Percentiles rank a stretch among this genome's conserved stretches.
These are phyloP conservation scores for Chlorella sp. DNA, from an alignment of 139 green algal genomes.

Conservation along the genomic window DNA sequence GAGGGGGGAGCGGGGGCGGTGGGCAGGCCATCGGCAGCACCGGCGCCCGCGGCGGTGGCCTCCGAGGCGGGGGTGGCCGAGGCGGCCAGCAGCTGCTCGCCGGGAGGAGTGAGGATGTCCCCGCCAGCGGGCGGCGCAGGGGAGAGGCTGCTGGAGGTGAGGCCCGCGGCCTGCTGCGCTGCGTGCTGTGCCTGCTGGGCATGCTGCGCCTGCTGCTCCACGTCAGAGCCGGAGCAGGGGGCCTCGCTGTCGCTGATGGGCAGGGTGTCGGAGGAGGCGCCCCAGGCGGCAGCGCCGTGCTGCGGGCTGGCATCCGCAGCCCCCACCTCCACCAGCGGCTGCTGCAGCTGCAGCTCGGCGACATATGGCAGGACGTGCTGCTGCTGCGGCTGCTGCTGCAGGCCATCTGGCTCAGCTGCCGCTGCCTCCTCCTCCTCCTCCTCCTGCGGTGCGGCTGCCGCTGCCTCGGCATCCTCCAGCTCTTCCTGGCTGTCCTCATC, in stretches of 20 bases:
- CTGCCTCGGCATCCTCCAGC: background rate
- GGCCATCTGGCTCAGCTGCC: background rate
- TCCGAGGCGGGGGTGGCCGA: no score
- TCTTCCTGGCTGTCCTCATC: background rate
- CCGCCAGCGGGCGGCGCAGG: background rate
- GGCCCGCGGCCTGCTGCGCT: background rate
- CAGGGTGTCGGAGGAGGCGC: background rate
- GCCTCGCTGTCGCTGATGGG: constrained; percentile 19
- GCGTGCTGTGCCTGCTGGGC: background rate
- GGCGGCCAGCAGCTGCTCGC: constrained; percentile 7
- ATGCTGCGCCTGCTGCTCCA: background rate
- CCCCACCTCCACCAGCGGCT: background rate
- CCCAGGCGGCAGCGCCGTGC: background rate
- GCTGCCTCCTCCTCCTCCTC: background rate
- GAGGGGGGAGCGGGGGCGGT: background rate
- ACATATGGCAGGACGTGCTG: no score
- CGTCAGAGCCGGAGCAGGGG: constrained; percentile 12
- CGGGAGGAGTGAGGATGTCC: background rate
- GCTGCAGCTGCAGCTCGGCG: background rate
- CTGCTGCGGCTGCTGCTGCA: background rate
- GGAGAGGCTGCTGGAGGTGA: constrained; percentile 21
- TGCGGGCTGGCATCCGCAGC: background rate
- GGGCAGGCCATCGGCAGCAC: background rate
- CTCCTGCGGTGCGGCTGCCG: background rate
- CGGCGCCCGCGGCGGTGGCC: no score